Evolutionary conservation across 352 stramenopile species (phyloP).

Genomic region (Saprolegnia diclina): DNA sequence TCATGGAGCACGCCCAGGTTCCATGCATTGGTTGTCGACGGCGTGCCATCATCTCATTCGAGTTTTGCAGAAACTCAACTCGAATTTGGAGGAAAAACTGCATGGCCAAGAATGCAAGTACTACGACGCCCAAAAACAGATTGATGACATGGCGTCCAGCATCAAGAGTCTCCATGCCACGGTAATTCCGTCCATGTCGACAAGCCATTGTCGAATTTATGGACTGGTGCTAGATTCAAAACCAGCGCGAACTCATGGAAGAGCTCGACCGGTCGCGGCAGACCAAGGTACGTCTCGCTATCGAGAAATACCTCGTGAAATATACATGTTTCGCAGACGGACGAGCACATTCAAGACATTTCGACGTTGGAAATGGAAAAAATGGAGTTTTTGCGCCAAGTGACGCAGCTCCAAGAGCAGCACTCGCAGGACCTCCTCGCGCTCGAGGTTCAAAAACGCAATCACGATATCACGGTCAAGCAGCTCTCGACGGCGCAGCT

Average conservation of each 20-base stretch:
- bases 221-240: neutral
- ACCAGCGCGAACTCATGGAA: constrained; percentile 22
- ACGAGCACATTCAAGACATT: constrained; percentile 4
- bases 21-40: neutral
- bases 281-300: neutral
- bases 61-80: neutral
- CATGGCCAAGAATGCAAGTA: constrained; percentile 11
- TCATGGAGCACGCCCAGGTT: constrained; percentile 23
- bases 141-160: constrained; percentile 17
- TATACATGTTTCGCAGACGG: neutral
- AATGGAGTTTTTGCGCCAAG: constrained; percentile 27
- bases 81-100: constrained; percentile 11
- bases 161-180: constrained; percentile 16
- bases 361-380: constrained; percentile 11
- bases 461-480: constrained; percentile 64
- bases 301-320: neutral
- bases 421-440: constrained; percentile 44
- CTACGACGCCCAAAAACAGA: constrained; percentile 18
- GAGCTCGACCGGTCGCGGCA: constrained; percentile 22
- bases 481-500: constrained; percentile 65
- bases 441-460: constrained; percentile 48
- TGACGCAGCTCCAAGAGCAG: constrained; percentile 41
- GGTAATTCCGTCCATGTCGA: neutral
- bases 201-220: neutral
- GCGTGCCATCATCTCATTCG: neutral